Evolutionary conservation across 2,329 filamentous ascomycete genomes (phyloP), one percentile per base, ranked within the genome.

Genomic region (Colletotrichum chlorophyti): DNA sequence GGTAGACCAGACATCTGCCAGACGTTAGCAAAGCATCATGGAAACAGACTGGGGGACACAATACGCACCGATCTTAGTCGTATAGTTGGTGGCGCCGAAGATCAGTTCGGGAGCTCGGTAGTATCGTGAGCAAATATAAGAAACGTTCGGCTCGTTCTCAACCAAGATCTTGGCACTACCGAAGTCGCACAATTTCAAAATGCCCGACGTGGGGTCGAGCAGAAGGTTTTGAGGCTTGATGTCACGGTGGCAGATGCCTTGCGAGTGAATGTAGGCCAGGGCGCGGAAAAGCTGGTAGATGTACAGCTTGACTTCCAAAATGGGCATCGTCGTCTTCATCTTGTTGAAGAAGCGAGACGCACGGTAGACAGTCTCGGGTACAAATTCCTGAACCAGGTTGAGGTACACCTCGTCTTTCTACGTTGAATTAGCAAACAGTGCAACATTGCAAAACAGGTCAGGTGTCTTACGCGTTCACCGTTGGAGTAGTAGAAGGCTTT

Each of bases 401-500:
- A 99, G 88, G 76, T 98, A 99, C 32, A 99, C 95, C 79, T 99
- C 95, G 76, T 99, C 95, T 82, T 97, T 94, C 91, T 95, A 65
- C 40, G 62, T 45, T 17, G 26, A 26, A 29, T 54, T 35, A 50
- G 55, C 32, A 4, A 19, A 5, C n/a, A 11, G 11, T 32, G 32
- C 12, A 26, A 19, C 3, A 9, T 5, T 11, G 23, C 17, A 41
- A 37, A n/a, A 12, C 15, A 27, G 14, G 19, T 21, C 24, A 26
- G 27, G 17, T 11, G 15, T 67, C 80, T 75, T 87, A 99, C 95
- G 76, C 95, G 88, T 77, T 99, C 95, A 72, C 95, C 95, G 73
- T 98, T 99, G 68, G 94, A 97, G 80, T 98, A 99, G 80, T 97
- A 99, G 80, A 99, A 99, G 50, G 95, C 95, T 81, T 99, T 99